Base-by-base conservation (phyloP, 768 basidiomycete genomes). In the Leccinum uliginosum region DNA sequence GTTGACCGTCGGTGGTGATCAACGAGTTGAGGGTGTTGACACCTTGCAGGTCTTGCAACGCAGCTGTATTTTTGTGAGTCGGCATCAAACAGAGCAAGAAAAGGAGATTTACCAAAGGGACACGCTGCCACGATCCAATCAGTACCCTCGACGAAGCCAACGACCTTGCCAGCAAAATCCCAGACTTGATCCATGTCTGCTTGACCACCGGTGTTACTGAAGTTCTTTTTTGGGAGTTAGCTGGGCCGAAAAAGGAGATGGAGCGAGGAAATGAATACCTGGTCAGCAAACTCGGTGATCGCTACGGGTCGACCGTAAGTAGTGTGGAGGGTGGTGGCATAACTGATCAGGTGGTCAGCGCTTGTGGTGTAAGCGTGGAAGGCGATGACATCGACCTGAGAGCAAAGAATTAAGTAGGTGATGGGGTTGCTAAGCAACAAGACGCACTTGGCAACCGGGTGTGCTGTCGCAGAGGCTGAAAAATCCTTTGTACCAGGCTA, bases 211-310 rank as follows among this genome's bases (percentile, higher is more conserved):
- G 46, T 49, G 19, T 75, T 76, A 59, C 67, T 70, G 69, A 82
- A 91, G 75, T 85, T 76, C 82, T 89, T 61, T 11, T 19, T 54
- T 27, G 35, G 48, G 27, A 19, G 38, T 62, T 17, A 59, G 55
- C n/a, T 44, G 23, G 51, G 24, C 46, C 17, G 3, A 5, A 6
- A 6, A 26, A 8, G 11, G 45, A 15, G 30, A 35, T 54, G 30
- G 6, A 14, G 26, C 8, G 6, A 11, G n/a, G 3, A 6, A 35
- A 17, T 29, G 57, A 57, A 17, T 62, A 83, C 88, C 76, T 83
- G 76, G 74, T 83, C 85, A 58, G 88, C 89, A 62, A 81, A 85
- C 65, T 93, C 91, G 4, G 87, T 87, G 56, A 86, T 68, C 76
- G 74, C 78, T 55, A 92, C 67, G 19, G 65, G 63, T 51, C 57